phyloP scores from a whole-genome alignment of 2,329 filamentous ascomycete species.

The Chaetomium olivaceum region DNA sequence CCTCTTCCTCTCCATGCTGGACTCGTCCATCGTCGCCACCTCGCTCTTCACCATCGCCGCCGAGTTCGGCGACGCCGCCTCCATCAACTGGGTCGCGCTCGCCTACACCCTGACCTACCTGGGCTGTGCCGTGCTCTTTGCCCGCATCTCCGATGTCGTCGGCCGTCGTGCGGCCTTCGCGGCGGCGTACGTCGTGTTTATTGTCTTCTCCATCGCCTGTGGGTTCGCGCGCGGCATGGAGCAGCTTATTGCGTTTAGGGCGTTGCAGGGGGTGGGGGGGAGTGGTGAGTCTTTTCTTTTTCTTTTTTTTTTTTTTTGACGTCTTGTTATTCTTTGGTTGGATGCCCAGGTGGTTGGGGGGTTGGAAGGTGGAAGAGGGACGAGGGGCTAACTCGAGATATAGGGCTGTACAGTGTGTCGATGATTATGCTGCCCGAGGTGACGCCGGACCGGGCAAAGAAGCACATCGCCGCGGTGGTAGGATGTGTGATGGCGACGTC shows the following conservation, averaged over 20 bases:
- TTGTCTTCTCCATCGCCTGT: slow-evolving; percentile 58
- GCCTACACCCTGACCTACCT: slow-evolving; percentile 59
- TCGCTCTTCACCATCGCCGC: slow-evolving; percentile 56
- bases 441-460: slow-evolving; percentile 43
- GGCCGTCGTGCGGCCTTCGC: slow-evolving; percentile 56
- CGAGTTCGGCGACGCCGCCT: slow-evolving; percentile 49
- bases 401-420: slow-evolving; percentile 55
- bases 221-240: slow-evolving; percentile 47
- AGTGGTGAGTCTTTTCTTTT: slow-evolving; percentile 42
- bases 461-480: slow-evolving; percentile 49
- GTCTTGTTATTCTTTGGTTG: background rate
- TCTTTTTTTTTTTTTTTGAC: background rate
- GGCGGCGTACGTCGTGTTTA: slow-evolving; percentile 53
- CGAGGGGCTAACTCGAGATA: background rate
- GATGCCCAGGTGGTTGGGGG: background rate
- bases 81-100: slow-evolving; percentile 57
- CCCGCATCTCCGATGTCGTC: slow-evolving; percentile 56
- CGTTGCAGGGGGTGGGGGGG: slow-evolving; percentile 54
- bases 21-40: slow-evolving; percentile 61
- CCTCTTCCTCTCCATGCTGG: slow-evolving; percentile 59
- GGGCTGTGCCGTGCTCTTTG: slow-evolving; percentile 56
- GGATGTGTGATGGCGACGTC: slow-evolving; percentile 51
- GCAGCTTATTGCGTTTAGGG: slow-evolving; percentile 52
- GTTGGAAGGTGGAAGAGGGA: background rate
- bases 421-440: slow-evolving; percentile 58